Evolutionary conservation across 768 basidiomycete species (phyloP), one percentile per base, ranked within the genome.

Genomic region (Suillus alpinus): DNA sequence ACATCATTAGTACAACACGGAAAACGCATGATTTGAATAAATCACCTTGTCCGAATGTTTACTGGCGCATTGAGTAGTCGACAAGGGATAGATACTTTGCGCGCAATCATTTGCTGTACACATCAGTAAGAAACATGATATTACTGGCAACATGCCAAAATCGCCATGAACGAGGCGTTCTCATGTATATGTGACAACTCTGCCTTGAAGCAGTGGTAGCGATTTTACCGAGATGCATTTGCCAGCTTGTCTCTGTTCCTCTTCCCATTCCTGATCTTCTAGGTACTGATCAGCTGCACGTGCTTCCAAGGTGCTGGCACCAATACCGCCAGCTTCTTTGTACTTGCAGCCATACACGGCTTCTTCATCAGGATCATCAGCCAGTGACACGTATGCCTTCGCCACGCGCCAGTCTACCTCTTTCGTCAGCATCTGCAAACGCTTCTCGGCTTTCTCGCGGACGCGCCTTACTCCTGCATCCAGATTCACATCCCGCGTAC

Each of bases 251-350:
- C 74, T 72, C 63, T 78, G 71, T 43, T 61, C 59, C 52, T 65
- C 65, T 69, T 90, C 89, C 88, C 89, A 91, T 61, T 88, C 86
- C 1, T 80, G 78, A 62, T 91, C 89, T 52, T 88, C 86, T 59
- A 89, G 67, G 70, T 89, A 91, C 47, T 69, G 75, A 59, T 80
- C 80, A 32, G 87, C 75, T 0, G 88, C 89, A 4, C 81, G 71
- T 16, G 71, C 77, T 65, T 84, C 86, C 57, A 85, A 59, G 40
- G 59, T 62, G 57, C 66, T 58, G 47, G 44, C 39, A 61, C 52
- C 36, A 43, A 56, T 20, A 62, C 55, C 62, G 60, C 64, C 57
- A 63, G 62, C 50, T 57, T 58, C 57, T 69, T 81, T 69, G 57
- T 50, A 50, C 60, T 72, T 69, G 57, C 66, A 46, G 23, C 59